Percentiles rank a stretch among this genome's conserved stretches.
Conservation (phyloP, 768 basidiomycete species). For the Trametes maxima region DNA sequence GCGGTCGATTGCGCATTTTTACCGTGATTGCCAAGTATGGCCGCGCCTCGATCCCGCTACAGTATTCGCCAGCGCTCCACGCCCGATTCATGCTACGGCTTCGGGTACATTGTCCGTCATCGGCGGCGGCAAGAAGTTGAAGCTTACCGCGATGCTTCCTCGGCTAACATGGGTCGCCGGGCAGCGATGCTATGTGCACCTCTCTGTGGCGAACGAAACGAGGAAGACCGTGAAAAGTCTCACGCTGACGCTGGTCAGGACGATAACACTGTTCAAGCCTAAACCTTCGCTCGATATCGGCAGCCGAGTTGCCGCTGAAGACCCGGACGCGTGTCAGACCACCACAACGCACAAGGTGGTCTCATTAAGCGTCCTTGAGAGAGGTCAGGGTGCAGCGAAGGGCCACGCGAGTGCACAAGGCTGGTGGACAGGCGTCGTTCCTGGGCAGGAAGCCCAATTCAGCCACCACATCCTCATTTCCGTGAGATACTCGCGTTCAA, state of each 20-base stretch:
- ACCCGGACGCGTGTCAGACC: conserved; percentile 66
- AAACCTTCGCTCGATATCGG: conserved; percentile 39
- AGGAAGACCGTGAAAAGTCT: conserved; percentile 67
- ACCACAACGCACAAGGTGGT: conserved; percentile 64
- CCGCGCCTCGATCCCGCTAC: conserved; percentile 66
- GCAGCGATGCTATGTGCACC: conserved; percentile 68
- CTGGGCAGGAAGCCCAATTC: conserved; percentile 64
- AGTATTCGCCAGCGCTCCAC: conserved; percentile 60
- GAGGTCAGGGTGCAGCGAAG: conserved; percentile 60
- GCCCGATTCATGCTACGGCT: conserved; percentile 59
- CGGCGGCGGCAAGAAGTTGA: conserved; percentile 54
- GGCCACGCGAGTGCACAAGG: conserved; percentile 81
- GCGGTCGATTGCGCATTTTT: conserved; percentile 87
- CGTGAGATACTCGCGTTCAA: conserved; percentile 48
- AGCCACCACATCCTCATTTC: conserved; percentile 73
- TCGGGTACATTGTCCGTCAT: conserved; percentile 62
- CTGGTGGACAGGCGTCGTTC: conserved; percentile 84
- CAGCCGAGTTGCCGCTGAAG: conserved; percentile 31
- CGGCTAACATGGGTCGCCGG: conserved; percentile 83
- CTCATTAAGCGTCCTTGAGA: conserved; percentile 64
- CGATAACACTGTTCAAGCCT: conserved; percentile 66
- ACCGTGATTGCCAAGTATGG: conserved; percentile 79
- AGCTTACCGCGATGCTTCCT: conserved; percentile 65
- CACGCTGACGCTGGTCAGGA: conserved; percentile 63
- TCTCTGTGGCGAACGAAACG: conserved; percentile 68